Evolutionary conservation across 495 filamentous ascomycete species (phyloP).

Genomic region (Daldinia bambusicola): DNA sequence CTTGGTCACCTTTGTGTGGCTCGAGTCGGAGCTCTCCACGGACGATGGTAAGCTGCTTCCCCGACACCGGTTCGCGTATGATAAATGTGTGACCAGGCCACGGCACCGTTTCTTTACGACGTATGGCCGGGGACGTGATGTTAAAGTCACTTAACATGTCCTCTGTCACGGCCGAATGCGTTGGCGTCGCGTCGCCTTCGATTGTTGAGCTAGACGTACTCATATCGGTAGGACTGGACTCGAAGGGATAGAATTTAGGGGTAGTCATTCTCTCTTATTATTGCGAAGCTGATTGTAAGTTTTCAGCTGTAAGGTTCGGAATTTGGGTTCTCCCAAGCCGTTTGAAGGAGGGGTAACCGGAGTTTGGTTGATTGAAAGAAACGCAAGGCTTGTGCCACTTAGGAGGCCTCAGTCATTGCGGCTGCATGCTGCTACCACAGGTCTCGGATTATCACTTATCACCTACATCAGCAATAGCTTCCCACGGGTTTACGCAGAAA

Average conservation of each 20-base stretch:
- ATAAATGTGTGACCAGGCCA: conserved; percentile 46
- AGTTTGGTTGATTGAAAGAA: not conserved
- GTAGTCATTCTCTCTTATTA: not conserved
- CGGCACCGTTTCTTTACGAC: conserved; percentile 24
- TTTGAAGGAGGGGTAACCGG: conserved; percentile 13
- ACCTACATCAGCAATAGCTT: not conserved
- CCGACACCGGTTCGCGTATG: conserved; percentile 42
- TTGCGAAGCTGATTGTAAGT: not conserved
- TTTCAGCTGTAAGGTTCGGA: not conserved
- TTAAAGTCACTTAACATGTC: not conserved
- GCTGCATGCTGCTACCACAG: conserved; percentile 2
- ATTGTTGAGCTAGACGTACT: conserved; percentile 20
- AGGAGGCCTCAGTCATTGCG: conserved; percentile 11
- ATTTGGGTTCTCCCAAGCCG: not conserved
- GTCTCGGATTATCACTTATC: not conserved
- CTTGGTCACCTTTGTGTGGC: conserved; percentile 42
- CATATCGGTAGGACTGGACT: not conserved
- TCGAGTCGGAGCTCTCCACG: conserved; percentile 48
- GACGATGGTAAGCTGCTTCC: conserved; percentile 49
- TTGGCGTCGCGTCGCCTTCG: conserved; percentile 19
- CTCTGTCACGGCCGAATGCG: conserved; percentile 3
- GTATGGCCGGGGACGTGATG: not conserved
- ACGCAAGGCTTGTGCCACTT: conserved; percentile 7
- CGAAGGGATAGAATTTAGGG: not conserved
- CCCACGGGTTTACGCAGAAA: not conserved